Conservation (phyloP, 352 stramenopile genomes). For the Globisporangium cederbergense region DNA sequence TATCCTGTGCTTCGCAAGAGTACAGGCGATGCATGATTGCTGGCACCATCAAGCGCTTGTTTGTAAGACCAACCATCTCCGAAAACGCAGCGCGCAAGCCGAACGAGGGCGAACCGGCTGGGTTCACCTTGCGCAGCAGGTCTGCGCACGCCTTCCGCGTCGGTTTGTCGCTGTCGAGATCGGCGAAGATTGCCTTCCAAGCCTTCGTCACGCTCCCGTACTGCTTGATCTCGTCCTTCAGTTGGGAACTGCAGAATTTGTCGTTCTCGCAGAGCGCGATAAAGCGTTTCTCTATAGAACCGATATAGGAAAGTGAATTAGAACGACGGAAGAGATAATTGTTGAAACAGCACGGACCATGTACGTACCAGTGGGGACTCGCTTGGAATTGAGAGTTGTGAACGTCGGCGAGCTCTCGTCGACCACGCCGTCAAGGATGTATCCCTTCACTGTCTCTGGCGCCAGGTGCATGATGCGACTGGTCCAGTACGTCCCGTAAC, state of each 20-base stretch:
- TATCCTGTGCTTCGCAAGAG: neutral
- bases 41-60: slow-evolving; percentile 3
- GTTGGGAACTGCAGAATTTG: slow-evolving; percentile 8
- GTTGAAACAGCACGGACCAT: neutral
- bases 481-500: slow-evolving; percentile 25
- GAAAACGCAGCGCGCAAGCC: neutral
- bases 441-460: slow-evolving; percentile 21
- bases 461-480: slow-evolving; percentile 25
- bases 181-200: slow-evolving; percentile 6
- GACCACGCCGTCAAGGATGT: slow-evolving; percentile 23
- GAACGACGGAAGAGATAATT: neutral
- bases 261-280: slow-evolving; percentile 7
- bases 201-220: slow-evolving; percentile 3
- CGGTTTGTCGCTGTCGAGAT: neutral
- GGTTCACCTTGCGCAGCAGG: neutral
- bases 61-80: neutral
- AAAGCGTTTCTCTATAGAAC: slow-evolving; percentile 1
- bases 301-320: neutral
- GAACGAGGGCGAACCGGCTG: neutral
- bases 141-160: slow-evolving; percentile 6
- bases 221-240: slow-evolving; percentile 9
- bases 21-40: slow-evolving; percentile 12
- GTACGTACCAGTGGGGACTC: neutral
- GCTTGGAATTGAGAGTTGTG: slow-evolving; percentile 12
- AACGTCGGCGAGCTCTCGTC: slow-evolving; percentile 13